A percentile compares a stretch with the other conserved stretches of the same genome.
These are phyloP conservation scores for Aspergillus novoparasiticus DNA, from an alignment of 2,329 filamentous ascomycete genomes.

Conservation along the genomic window DNA sequence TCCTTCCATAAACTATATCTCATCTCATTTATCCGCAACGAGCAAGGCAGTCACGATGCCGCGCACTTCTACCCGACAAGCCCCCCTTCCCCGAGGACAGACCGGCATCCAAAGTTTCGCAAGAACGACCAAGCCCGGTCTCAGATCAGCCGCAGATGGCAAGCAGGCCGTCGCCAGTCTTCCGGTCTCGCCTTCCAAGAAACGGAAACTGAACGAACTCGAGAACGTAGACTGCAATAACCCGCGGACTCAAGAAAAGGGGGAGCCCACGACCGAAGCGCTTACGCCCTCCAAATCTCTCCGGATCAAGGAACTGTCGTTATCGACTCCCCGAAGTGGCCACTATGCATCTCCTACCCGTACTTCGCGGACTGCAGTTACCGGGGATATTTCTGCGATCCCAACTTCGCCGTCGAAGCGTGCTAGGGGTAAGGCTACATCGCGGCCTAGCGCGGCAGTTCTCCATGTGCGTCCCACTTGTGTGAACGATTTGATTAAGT, in stretches of 20 bases:
- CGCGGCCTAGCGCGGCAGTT: slow-evolving; percentile 26
- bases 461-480: slow-evolving; percentile 25
- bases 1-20: slow-evolving; percentile 14
- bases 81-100: slow-evolving; percentile 36
- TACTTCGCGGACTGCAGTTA: slow-evolving; percentile 1
- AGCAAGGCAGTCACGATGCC: slow-evolving; percentile 32
- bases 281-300: slow-evolving; percentile 38
- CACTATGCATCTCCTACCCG: slow-evolving; percentile 26
- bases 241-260: slow-evolving; percentile 12
- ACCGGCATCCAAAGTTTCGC: slow-evolving; percentile 49
- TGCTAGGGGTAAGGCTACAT: slow-evolving; percentile 5
- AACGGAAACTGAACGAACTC: slow-evolving; percentile 41
- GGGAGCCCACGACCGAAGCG: slow-evolving; percentile 17
- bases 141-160: slow-evolving; percentile 19
- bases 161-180: slow-evolving; percentile 35
- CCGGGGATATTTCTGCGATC: not conserved
- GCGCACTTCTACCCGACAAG: slow-evolving; percentile 32
- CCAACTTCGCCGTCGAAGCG: slow-evolving; percentile 32
- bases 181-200: slow-evolving; percentile 42
- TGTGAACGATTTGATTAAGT: slow-evolving; percentile 58
- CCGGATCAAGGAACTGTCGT: slow-evolving; percentile 33
- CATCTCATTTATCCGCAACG: slow-evolving; percentile 11
- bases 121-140: slow-evolving; percentile 46
- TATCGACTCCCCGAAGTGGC: slow-evolving; percentile 36
- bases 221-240: slow-evolving; percentile 34